These are phyloP conservation scores for Colletotrichum sp. DNA, from an alignment of 2,329 filamentous ascomycete genomes.

Conservation along the genomic window DNA sequence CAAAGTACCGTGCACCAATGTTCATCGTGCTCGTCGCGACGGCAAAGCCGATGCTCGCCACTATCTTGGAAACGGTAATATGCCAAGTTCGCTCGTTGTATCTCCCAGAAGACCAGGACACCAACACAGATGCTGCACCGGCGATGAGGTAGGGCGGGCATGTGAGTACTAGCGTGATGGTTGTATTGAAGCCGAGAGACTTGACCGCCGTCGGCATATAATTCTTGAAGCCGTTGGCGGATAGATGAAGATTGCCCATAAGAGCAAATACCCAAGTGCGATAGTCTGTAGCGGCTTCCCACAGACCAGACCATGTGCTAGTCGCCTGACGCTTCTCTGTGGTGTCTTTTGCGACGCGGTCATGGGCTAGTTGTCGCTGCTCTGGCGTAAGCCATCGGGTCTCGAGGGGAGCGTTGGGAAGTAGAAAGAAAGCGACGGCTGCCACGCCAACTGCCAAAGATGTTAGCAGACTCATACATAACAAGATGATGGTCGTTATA, in stretches of 20 bases:
- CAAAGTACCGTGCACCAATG: conserved; percentile 6
- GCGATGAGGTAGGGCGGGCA: conserved; percentile 46
- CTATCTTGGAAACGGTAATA: conserved; percentile 31
- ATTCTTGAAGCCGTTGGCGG: conserved; percentile 50
- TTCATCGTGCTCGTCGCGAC: conserved; percentile 25
- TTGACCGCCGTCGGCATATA: conserved; percentile 21
- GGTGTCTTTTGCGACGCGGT: conserved; percentile 31
- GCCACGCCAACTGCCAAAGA: conserved; percentile 25
- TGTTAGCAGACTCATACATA: background rate
- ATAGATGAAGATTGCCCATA: conserved; percentile 56
- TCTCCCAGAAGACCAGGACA: background rate
- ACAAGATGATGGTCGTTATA: rapidly evolving
- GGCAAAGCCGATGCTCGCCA: conserved; percentile 33
- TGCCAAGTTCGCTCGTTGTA: background rate
- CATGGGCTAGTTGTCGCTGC: conserved; percentile 42
- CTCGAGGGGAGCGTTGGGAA: conserved; percentile 36
- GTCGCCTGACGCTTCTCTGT: conserved; percentile 42
- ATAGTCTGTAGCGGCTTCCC: conserved; percentile 48
- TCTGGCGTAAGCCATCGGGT: conserved; percentile 43
- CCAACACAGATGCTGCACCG: conserved; percentile 24
- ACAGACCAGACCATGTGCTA: conserved; percentile 45
- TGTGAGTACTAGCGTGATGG: conserved; percentile 47
- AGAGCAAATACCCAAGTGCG: conserved; percentile 53
- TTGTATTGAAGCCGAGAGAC: conserved; percentile 42
- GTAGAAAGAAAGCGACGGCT: background rate